Conservation (phyloP, 345 rosid genomes). For the Euphorbia pulcherrima region DNA sequence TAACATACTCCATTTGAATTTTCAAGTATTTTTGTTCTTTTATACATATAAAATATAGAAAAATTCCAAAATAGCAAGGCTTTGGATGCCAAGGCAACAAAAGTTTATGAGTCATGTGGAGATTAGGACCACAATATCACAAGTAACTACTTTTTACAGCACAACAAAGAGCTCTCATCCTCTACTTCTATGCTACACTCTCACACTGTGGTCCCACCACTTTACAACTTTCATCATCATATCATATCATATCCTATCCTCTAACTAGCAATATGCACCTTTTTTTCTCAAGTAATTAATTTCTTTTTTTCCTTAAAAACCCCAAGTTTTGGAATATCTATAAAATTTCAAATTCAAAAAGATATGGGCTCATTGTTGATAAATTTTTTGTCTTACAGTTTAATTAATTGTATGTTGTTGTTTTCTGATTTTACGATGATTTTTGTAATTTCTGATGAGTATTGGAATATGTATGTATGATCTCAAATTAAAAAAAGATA, state of each 20-base stretch:
- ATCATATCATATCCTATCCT: conserved; percentile 8
- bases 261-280: too few species aligned
- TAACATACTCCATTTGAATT: too few species aligned
- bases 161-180: background rate
- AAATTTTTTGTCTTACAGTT: background rate
- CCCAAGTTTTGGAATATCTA: background rate
- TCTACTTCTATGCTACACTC: background rate
- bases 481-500: background rate
- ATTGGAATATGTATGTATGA: background rate
- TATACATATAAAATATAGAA: background rate
- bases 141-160: background rate
- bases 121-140: conserved; percentile 13
- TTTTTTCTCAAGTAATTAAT: too few species aligned
- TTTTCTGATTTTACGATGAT: too few species aligned
- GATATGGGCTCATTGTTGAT: background rate
- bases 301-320: background rate
- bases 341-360: background rate
- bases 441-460: too few species aligned
- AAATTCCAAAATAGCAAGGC: conserved; percentile 1
- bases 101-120: background rate
- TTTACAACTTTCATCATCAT: conserved; percentile 2
- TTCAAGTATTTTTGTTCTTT: too few species aligned
- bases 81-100: conserved; percentile 28
- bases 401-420: too few species aligned
- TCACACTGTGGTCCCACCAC: conserved; percentile 16